Evolutionary conservation across 2,329 filamentous ascomycete species (phyloP).

Genomic region (Aureobasidium sp.): DNA sequence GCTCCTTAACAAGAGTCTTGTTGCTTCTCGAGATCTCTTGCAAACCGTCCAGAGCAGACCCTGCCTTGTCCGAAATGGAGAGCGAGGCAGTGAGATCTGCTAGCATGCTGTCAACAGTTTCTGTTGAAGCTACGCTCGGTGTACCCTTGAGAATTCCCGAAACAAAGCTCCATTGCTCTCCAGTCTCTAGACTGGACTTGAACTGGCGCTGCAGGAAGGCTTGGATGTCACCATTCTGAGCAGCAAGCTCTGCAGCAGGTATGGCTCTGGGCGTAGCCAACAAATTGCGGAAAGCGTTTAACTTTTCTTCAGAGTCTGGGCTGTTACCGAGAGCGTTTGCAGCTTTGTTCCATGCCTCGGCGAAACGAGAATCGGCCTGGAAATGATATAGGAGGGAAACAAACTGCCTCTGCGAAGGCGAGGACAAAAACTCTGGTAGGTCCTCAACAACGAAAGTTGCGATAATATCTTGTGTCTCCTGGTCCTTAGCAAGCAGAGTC

Average conservation of each 20-base stretch:
- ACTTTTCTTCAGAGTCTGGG: slow-evolving; percentile 18
- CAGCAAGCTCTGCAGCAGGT: slow-evolving; percentile 28
- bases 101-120: slow-evolving; percentile 32
- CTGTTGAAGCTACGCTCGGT: slow-evolving; percentile 23
- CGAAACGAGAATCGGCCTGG: slow-evolving; percentile 27
- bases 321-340: slow-evolving; percentile 11
- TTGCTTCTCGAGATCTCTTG: slow-evolving; percentile 31
- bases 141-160: slow-evolving; percentile 26
- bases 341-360: slow-evolving; percentile 18
- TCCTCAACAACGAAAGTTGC: slow-evolving; percentile 46
- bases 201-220: slow-evolving; percentile 22
- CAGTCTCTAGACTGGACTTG: slow-evolving; percentile 8
- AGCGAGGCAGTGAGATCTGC: slow-evolving; percentile 32
- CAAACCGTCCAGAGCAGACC: slow-evolving; percentile 32
- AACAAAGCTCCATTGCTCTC: slow-evolving; percentile 29
- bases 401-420: slow-evolving; percentile 60
- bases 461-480: slow-evolving; percentile 35
- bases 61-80: slow-evolving; percentile 28
- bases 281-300: slow-evolving; percentile 21
- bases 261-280: slow-evolving; percentile 30
- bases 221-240: slow-evolving; percentile 29
- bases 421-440: slow-evolving; percentile 53
- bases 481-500: slow-evolving; percentile 32
- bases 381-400: slow-evolving; percentile 55
- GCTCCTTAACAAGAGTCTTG: slow-evolving; percentile 36